phyloP scores from a whole-genome alignment of 2,329 filamentous ascomycete genomes.

The Apiospora arundinis region DNA sequence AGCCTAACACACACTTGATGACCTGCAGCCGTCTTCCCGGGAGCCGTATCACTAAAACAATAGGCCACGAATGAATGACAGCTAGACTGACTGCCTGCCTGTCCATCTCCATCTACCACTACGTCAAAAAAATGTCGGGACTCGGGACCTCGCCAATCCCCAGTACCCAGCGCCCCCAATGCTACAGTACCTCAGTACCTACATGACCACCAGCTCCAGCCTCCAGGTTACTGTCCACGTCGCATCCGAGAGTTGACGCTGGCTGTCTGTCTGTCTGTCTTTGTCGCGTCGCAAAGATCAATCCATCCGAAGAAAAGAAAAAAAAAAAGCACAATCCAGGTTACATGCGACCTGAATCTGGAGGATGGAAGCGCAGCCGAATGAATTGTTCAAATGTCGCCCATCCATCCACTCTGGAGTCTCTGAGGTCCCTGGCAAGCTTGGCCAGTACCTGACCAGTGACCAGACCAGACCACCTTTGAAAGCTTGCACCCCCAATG shows the following conservation, averaged over 20 bases:
- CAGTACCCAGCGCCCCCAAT: not conserved
- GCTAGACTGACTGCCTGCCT: too few relatives aligned
- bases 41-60: constrained; percentile 3
- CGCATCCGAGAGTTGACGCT: not conserved
- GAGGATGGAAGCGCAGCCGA: not conserved
- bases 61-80: not conserved
- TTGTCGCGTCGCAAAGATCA: not conserved
- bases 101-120: too few relatives aligned
- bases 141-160: not conserved
- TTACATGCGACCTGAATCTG: not conserved
- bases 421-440: too few relatives aligned
- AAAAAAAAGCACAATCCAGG: not conserved
- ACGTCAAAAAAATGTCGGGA: not conserved
- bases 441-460: not conserved
- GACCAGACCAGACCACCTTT: too few relatives aligned
- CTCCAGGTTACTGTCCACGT: too few relatives aligned
- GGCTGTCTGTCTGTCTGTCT: not conserved
- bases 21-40: constrained; percentile 2
- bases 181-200: not conserved
- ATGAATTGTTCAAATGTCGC: not conserved
- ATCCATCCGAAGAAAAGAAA: not conserved
- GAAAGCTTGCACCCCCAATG: not conserved
- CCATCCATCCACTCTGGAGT: too few relatives aligned
- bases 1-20: constrained; percentile 8
- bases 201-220: too few relatives aligned